phyloP scores from a whole-genome alignment of 345 rosid species.

The Trapa incisa region DNA sequence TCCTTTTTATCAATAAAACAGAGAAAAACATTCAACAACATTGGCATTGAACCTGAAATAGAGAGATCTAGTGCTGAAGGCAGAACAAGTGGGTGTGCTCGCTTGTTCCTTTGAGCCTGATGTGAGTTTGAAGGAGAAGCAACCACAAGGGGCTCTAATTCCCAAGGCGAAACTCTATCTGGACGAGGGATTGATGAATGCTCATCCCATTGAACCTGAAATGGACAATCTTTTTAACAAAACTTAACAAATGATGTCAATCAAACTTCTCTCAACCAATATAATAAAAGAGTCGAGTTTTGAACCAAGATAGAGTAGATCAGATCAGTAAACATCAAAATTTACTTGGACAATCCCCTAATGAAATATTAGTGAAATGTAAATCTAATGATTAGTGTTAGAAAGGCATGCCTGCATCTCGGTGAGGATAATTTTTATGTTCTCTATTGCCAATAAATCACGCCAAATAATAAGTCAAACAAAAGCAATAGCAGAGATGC shows the following conservation, averaged over 20 bases:
- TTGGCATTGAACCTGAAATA: slow-evolving; percentile 33
- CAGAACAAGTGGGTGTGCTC: slow-evolving; percentile 59
- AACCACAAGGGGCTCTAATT: slow-evolving; percentile 79
- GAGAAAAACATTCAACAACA: too few species aligned
- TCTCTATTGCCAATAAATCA: too few species aligned
- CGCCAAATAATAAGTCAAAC: too few species aligned
- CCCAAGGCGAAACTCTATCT: slow-evolving; percentile 91
- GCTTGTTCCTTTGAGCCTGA: slow-evolving; percentile 69
- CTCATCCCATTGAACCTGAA: slow-evolving; percentile 89
- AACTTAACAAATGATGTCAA: neutral
- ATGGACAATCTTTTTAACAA: neutral
- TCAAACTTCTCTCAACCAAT: too few species aligned
- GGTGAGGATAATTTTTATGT: too few species aligned
- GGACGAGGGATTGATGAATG: slow-evolving; percentile 78
- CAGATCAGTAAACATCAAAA: too few species aligned
- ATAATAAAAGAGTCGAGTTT: too few species aligned
- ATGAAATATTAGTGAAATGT: neutral
- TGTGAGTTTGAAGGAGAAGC: slow-evolving; percentile 45
- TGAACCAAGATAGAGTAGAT: too few species aligned
- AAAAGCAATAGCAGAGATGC: too few species aligned
- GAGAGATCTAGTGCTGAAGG: slow-evolving; percentile 48
- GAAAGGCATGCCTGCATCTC: neutral
- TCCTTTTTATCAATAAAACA: too few species aligned
- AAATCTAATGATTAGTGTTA: neutral
- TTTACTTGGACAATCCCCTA: too few species aligned